phyloP scores from a whole-genome alignment of 2,329 filamentous ascomycete genomes.

The Phaeosphaeriaceae sp. region DNA sequence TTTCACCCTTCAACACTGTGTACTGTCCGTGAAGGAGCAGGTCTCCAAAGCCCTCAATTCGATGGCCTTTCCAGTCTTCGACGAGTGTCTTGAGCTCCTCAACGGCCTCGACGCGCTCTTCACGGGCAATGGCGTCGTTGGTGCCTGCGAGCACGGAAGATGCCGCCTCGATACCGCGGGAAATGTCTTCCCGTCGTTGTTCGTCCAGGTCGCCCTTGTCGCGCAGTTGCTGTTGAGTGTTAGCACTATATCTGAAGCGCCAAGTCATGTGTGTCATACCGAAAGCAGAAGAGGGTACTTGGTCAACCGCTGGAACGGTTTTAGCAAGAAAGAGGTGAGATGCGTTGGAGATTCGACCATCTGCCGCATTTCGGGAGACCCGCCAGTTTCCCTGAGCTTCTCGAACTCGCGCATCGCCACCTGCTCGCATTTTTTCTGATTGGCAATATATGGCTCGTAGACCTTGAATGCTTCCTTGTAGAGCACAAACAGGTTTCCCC shows the following conservation, averaged over 20 bases:
- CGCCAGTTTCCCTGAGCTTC: constrained; percentile 79
- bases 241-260: constrained; percentile 3
- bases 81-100: constrained; percentile 82
- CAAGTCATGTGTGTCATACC: constrained; percentile 56
- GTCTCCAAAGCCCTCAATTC: constrained; percentile 88
- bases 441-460: constrained; percentile 97
- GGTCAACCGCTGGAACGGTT: constrained; percentile 93
- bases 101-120: constrained; percentile 82
- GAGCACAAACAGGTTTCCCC: constrained; percentile 88
- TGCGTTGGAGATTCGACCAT: constrained; percentile 89
- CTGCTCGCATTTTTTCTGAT: constrained; percentile 88
- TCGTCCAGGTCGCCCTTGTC: constrained; percentile 82
- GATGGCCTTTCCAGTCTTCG: constrained; percentile 96
- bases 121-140: constrained; percentile 88
- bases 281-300: constrained; percentile 93
- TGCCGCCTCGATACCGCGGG: constrained; percentile 79
- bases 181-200: constrained; percentile 73
- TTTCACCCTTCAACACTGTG: constrained; percentile 81
- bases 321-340: constrained; percentile 89
- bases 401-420: constrained; percentile 86
- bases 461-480: constrained; percentile 90
- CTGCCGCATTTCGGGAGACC: constrained; percentile 64
- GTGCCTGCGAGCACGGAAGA: constrained; percentile 83
- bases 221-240: constrained; percentile 70
- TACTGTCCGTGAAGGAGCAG: constrained; percentile 89